phyloP scores from a whole-genome alignment of 169 alveolate species.

The Plasmodium chabaudi region DNA sequence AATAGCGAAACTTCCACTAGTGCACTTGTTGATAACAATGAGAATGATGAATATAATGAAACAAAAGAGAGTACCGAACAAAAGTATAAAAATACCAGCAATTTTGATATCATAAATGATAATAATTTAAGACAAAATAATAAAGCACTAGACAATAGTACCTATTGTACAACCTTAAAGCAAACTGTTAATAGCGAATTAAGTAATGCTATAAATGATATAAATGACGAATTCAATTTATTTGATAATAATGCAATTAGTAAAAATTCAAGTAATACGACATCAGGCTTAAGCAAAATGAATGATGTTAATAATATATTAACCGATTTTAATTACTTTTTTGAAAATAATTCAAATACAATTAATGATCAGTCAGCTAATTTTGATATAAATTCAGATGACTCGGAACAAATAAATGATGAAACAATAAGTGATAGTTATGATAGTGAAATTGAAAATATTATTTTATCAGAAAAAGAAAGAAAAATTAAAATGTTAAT shows the following conservation, averaged over 20 bases:
- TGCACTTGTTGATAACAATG: not conserved
- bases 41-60: not conserved
- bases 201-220: constrained; percentile 47
- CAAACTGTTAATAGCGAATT: constrained; percentile 35
- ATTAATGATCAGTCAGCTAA: constrained; percentile 23
- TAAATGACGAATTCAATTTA: constrained; percentile 44
- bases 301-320: constrained; percentile 20
- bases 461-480: constrained; percentile 87
- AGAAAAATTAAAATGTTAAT: constrained; percentile 84
- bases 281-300: not conserved
- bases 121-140: not conserved
- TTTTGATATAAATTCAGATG: constrained; percentile 9
- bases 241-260: constrained; percentile 11
- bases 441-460: constrained; percentile 82
- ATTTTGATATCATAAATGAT: not conserved
- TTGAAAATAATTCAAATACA: constrained; percentile 41
- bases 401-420: constrained; percentile 10
- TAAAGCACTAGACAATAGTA: not conserved
- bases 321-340: constrained; percentile 55
- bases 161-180: constrained; percentile 27
- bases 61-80: not conserved
- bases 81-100: not conserved
- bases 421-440: constrained; percentile 78
- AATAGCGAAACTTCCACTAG: not conserved
- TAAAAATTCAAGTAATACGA: not conserved